phyloP scores from a whole-genome alignment of 352 stramenopile species.

The Phytophthora crassamura region DNA sequence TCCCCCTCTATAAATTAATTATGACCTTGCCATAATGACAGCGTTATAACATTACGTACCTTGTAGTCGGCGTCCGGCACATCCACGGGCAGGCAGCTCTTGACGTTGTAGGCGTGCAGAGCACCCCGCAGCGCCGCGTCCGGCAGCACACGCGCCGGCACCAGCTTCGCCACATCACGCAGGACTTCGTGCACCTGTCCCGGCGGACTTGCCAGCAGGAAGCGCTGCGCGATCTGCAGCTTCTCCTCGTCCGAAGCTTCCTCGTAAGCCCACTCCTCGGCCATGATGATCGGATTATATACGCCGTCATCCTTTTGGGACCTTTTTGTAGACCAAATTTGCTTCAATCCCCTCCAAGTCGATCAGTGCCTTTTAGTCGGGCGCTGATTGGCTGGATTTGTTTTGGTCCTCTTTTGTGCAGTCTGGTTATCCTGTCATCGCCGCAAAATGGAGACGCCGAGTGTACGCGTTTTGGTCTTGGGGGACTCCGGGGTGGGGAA shows the following conservation, averaged over 20 bases:
- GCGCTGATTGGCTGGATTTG: constrained; percentile 1
- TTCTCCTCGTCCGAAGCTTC: constrained; percentile 90
- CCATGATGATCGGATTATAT: constrained; percentile 43
- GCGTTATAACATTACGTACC: constrained; percentile 26
- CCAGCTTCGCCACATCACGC: constrained; percentile 85
- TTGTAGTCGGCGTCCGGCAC: constrained; percentile 83
- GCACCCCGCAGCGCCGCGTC: constrained; percentile 74
- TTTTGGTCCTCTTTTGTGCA: not conserved
- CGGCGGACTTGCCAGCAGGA: constrained; percentile 90
- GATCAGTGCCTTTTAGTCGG: not conserved
- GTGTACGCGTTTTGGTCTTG: constrained; percentile 81
- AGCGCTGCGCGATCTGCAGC: constrained; percentile 88
- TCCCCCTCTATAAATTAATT: not conserved
- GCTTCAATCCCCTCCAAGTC: not conserved
- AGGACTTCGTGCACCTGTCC: constrained; percentile 91
- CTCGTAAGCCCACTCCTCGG: constrained; percentile 70
- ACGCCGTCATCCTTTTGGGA: not conserved
- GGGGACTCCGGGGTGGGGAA: constrained; percentile 90
- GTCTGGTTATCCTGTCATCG: constrained; percentile 7
- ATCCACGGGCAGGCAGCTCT: constrained; percentile 65
- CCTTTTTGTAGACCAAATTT: not conserved
- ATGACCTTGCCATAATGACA: not conserved
- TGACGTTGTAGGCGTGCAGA: constrained; percentile 85
- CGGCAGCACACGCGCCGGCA: constrained; percentile 72
- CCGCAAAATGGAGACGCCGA: constrained; percentile 70